phyloP scores from a whole-genome alignment of 306 rosid species.

The Elaeagnus macrophylla region DNA sequence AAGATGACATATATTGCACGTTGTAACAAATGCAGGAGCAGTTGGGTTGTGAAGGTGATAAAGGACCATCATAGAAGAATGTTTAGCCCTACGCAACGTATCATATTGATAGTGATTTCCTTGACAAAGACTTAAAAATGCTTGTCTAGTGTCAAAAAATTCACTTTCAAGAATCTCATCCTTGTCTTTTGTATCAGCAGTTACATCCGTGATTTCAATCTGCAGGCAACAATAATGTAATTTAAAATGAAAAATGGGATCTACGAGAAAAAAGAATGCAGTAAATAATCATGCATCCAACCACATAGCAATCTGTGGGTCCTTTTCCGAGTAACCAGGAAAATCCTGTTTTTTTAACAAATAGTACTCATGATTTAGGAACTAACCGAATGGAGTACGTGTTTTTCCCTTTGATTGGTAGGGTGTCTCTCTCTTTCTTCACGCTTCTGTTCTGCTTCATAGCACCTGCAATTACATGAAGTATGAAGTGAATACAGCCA shows the following conservation, averaged over 20 bases:
- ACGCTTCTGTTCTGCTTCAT: slow-evolving; percentile 69
- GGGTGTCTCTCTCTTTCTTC: slow-evolving; percentile 96
- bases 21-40: slow-evolving; percentile 83
- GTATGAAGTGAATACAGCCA: background rate
- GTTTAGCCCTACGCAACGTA: slow-evolving; percentile 94
- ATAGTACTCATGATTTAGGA: background rate
- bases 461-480: slow-evolving; percentile 45
- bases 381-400: slow-evolving; percentile 58
- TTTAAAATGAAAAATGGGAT: background rate
- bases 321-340: background rate
- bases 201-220: slow-evolving; percentile 67
- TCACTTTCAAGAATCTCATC: slow-evolving; percentile 98
- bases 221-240: slow-evolving; percentile 24
- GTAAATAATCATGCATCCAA: background rate
- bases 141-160: slow-evolving; percentile 98
- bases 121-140: slow-evolving; percentile 96
- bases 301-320: no score
- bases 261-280: background rate
- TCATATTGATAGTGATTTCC: slow-evolving; percentile 98
- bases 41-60: slow-evolving; percentile 99
- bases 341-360: background rate
- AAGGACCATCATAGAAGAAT: slow-evolving; percentile 98
- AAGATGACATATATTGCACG: slow-evolving; percentile 68
- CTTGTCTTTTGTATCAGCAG: slow-evolving; percentile 78
- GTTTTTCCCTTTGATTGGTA: slow-evolving; percentile 76